phyloP scores from a whole-genome alignment of 441 rosid species.

The Bocquillonia castaneifolia region DNA sequence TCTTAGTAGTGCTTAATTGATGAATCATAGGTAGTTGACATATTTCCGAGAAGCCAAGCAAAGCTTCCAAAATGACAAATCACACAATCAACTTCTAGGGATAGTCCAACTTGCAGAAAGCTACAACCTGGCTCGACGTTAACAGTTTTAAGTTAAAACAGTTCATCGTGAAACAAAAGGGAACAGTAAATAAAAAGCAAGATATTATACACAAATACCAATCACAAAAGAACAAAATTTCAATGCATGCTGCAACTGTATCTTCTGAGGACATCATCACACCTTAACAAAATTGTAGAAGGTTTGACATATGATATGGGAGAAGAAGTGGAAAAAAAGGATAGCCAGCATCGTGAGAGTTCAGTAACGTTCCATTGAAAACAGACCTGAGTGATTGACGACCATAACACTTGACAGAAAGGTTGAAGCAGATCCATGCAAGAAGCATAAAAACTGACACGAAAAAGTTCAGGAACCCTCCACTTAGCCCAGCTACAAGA shows the following conservation, averaged over 20 bases:
- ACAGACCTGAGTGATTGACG: constrained; percentile 52
- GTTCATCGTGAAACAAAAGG: too few relatives aligned
- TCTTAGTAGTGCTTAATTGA: background rate
- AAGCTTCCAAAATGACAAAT: too few relatives aligned
- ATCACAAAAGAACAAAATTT: background rate
- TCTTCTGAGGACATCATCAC: background rate
- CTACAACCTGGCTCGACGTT: background rate
- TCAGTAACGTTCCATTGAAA: constrained; percentile 3
- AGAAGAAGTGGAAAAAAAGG: background rate
- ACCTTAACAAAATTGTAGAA: background rate
- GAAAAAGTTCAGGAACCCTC: constrained; percentile 77
- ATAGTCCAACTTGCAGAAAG: background rate
- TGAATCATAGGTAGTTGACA: background rate
- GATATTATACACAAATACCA: background rate
- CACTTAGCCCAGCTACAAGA: constrained; percentile 70
- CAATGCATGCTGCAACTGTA: background rate
- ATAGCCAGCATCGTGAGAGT: background rate
- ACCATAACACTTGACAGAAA: constrained; percentile 43
- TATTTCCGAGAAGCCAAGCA: too few relatives aligned
- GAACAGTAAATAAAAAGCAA: too few relatives aligned
- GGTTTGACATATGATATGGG: background rate
- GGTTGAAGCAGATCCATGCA: constrained; percentile 65
- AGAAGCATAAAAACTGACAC: constrained; percentile 64
- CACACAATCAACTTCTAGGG: background rate
- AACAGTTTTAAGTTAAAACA: background rate